Base-by-base conservation (phyloP, 2,329 filamentous ascomycete species). In the Diaporthe sp. region DNA sequence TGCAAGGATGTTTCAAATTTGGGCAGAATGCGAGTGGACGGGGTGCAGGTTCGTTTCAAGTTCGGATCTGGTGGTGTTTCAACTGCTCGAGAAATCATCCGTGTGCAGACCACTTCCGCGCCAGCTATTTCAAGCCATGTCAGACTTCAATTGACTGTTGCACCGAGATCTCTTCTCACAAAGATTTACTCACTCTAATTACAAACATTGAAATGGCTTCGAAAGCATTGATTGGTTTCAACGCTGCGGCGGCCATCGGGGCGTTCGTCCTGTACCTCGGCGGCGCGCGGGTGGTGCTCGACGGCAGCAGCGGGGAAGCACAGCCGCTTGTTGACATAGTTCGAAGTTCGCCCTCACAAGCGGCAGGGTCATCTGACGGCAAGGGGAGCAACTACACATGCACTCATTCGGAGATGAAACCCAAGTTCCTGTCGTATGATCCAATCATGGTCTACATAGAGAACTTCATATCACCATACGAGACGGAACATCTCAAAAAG, bases 391-490 rank as follows among this genome's bases (percentile, higher is more conserved):
- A 70, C 22, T 74, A 74, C 61, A 70, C 42, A 4, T 74, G 72
- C 53, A 55, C 63, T 20, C 57, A 70, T 31, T 28, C 57, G 22
- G 53, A 37, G 8, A 74, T 74, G 72, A 44, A 49, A 39, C 63
- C 72, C 4, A 74, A 74, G 15, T 74, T 74, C 31, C 5, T 74
- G 20, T 70, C 63, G 1, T 74, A 74, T 22, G 72, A 74, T 20
- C 72, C 72, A 4, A 74, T 74, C 63, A 74, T 74, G 61, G 72
- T 74, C 20, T 74, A 74, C 17, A 70, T 74, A 8, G 72, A 74
- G 31, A 37, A 70, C 34, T 74, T 74, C 51, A 22, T 74, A 20
- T 51, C 72, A 6, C 61, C 51, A 15, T 74, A 57, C 31, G 72
- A 74, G 39, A 60, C 72, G 9, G 37, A 70, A 7, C 61, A 74